Conservation (phyloP, 2,329 filamentous ascomycete species). For the Fusarium nanum region DNA sequence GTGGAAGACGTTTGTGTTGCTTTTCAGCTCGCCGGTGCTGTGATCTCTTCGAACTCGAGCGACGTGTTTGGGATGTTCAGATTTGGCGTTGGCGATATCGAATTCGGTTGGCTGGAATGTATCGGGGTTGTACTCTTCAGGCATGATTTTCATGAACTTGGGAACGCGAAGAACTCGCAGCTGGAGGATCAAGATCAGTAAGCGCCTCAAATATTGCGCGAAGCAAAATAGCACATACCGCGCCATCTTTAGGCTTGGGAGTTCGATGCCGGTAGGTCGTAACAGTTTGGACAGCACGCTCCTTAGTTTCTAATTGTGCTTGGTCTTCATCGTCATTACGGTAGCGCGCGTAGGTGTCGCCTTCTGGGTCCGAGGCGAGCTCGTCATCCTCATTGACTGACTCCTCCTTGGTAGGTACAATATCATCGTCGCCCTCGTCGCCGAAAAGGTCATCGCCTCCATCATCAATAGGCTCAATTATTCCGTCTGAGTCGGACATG, state of each 20-base stretch:
- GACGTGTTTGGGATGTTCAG: slow-evolving; percentile 71
- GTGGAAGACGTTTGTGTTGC: slow-evolving; percentile 78
- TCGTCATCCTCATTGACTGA: slow-evolving; percentile 73
- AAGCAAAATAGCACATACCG: slow-evolving; percentile 60
- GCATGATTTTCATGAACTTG: slow-evolving; percentile 76
- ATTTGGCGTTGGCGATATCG: slow-evolving; percentile 64
- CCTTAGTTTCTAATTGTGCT: slow-evolving; percentile 59
- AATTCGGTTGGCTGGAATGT: slow-evolving; percentile 71
- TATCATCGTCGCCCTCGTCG: slow-evolving; percentile 69
- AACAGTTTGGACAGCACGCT: slow-evolving; percentile 71
- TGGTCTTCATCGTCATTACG: slow-evolving; percentile 61
- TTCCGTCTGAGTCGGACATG: slow-evolving; percentile 70
- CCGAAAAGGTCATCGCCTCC: slow-evolving; percentile 72
- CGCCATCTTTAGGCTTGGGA: slow-evolving; percentile 77
- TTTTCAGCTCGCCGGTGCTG: slow-evolving; percentile 74
- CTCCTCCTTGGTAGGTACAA: slow-evolving; percentile 70
- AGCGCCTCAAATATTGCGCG: background rate
- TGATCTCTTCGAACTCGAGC: slow-evolving; percentile 77
- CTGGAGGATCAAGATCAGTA: slow-evolving; percentile 55
- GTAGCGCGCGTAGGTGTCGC: slow-evolving; percentile 54
- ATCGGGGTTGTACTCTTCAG: slow-evolving; percentile 73
- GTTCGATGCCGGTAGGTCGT: slow-evolving; percentile 75
- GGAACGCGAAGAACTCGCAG: slow-evolving; percentile 78
- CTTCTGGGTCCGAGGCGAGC: slow-evolving; percentile 63
- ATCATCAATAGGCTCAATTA: slow-evolving; percentile 64